Evolutionary conservation across 768 basidiomycete species (phyloP), one percentile per base, ranked within the genome.

Genomic region (Antrodiella citrinella): DNA sequence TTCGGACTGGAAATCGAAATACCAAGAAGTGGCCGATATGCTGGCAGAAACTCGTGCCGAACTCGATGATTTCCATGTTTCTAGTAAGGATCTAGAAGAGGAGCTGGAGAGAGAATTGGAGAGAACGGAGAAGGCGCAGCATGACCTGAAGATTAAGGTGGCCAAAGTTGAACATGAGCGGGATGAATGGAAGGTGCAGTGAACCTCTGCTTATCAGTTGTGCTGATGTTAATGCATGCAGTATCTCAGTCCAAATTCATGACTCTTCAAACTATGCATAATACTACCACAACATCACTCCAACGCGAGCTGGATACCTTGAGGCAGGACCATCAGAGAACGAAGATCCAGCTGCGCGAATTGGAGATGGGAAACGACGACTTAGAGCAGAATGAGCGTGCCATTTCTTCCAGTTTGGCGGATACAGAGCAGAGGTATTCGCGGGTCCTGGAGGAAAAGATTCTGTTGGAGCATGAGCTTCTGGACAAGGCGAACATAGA

Each of bases 351-450:
- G 61, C 69, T 92, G 15, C 80, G 89, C 19, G 91, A 97, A 65
- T 73, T 96, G 24, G 95, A 98, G 69, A 87, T 98, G 81, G 95
- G 95, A 44, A 97, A 96, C 61, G 96, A 99, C 61, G 94, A 98
- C 69, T 74, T 99, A 51, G 96, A 98, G 64, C 77, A 93, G 54
- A 94, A 87, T 65, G 95, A 97, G 63, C 81, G 96, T 23, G 88
- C 87, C 46, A 85, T 89, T 39, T 79, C 86, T 7, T 90, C 86
- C 45, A 87, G 80, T 58, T 68, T 94, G 58, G 86, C 85, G 3
- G 87, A 89, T 62, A 73, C 91, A 59, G 93, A 96, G 69, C 72
- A 80, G 57, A 91, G 86, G 65, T 95, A 98, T 69, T 83, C 92
- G 52, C 79, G 84, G 48, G 87, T 86, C 1, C 72, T 98, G 26